Percentiles rank a stretch among this genome's conserved stretches.
These are phyloP conservation scores for Pseudopyricularia javanii DNA, from an alignment of 2,329 filamentous ascomycete species.

Conservation along the genomic window DNA sequence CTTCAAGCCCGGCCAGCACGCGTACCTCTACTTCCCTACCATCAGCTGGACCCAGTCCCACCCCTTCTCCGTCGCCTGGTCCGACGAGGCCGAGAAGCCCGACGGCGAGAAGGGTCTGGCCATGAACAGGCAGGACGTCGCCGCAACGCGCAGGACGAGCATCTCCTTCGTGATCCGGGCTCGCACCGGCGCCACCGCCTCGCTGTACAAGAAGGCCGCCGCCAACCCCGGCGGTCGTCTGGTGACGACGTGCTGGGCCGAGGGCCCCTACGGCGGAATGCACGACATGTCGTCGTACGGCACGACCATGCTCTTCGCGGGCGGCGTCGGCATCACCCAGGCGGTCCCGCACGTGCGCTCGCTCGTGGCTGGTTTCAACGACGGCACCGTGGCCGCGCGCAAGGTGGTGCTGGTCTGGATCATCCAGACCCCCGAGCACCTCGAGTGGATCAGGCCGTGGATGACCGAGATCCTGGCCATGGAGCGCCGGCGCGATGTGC, in stretches of 20 bases:
- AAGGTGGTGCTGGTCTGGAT: slow-evolving; percentile 68
- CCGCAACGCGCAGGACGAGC: slow-evolving; percentile 43
- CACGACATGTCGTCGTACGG: slow-evolving; percentile 65
- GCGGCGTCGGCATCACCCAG: slow-evolving; percentile 71
- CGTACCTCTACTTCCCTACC: slow-evolving; percentile 66
- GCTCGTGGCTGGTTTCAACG: slow-evolving; percentile 54
- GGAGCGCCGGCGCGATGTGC: slow-evolving; percentile 59
- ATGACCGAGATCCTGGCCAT: slow-evolving; percentile 71
- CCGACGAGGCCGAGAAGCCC: slow-evolving; percentile 44
- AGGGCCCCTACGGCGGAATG: slow-evolving; percentile 67
- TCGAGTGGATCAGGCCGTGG: slow-evolving; percentile 75
- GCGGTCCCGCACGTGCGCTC: slow-evolving; percentile 65
- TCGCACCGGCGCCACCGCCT: slow-evolving; percentile 60
- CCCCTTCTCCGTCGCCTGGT: slow-evolving; percentile 71
- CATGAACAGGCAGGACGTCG: slow-evolving; percentile 46
- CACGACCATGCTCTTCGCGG: slow-evolving; percentile 67
- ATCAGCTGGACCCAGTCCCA: slow-evolving; percentile 65
- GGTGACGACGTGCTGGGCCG: slow-evolving; percentile 52
- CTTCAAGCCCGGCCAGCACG: slow-evolving; percentile 64
- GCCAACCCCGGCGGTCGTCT: slow-evolving; percentile 48
- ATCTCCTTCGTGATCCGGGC: slow-evolving; percentile 65
- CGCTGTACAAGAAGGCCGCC: slow-evolving; percentile 55
- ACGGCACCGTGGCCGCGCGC: slow-evolving; percentile 57
- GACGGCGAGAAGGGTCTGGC: slow-evolving; percentile 39
- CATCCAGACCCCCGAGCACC: slow-evolving; percentile 66